Evolutionary conservation across 106 monocot genomes (phyloP), one percentile per base, ranked within the genome.

Genomic region (Ottelia alismoides): DNA sequence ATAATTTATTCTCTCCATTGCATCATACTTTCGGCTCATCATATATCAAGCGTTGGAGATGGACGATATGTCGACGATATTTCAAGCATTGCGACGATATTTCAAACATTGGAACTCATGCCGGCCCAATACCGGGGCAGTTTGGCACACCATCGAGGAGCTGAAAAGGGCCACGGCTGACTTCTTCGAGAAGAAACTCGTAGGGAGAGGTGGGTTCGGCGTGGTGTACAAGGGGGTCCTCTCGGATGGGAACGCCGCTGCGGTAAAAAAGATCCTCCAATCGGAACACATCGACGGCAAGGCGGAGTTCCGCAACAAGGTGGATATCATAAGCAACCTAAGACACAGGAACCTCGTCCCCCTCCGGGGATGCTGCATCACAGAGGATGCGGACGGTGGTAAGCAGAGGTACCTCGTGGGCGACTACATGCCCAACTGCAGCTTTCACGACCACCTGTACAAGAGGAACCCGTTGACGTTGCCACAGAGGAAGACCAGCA

Each of bases 301-400:
- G 28, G 84, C 80, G 30, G 84, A 84, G 31, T 90, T 89, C 77
- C 70, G 74, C 61, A 89, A 89, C 46, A 31, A 55, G 30, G 55
- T 55, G 55, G 55, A 55, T 3, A 55, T 55, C 3, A 55, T 55
- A 28, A 55, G 55, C 55, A 55, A 55, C 55, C 55, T 55, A 16
- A 25, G 55, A 31, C 55, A 55, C 28, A 55, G 26, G 55, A 55
- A 55, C 55, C 55, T 55, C 26, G 83, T 84, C n/a, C 84, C 83
- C 16, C 63, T 84, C 31, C 54, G 89, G 12, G 89, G 89, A 11
- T 89, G 80, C 64, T 84, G 89, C 71, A 89, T 84, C 47, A 59
- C 76, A 28, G 47, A 14, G n/a, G 80, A 80, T 2, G 30, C 5
- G 30, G 55, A 31, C 27, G 73, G 74, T 22, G 78, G 70, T 22